Conservation (phyloP, 768 basidiomycete species). For the Xerocomellus intermedius region DNA sequence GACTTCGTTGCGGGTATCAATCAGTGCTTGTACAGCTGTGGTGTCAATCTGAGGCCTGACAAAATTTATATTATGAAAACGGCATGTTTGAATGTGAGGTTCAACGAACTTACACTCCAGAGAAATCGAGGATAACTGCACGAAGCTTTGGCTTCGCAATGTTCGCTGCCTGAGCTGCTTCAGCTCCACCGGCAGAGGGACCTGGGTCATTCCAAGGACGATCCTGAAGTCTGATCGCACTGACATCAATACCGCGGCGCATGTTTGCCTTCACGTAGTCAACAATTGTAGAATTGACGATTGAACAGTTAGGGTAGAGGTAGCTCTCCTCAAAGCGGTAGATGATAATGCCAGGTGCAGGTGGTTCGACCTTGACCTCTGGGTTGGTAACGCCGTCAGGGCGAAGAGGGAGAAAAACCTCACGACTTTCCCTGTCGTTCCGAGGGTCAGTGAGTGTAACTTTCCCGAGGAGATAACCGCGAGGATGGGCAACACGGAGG, state of each 20-base stretch:
- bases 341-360: slow-evolving; percentile 82
- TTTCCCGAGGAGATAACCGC: slow-evolving; percentile 88
- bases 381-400: slow-evolving; percentile 63
- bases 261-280: slow-evolving; percentile 79
- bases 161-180: slow-evolving; percentile 45
- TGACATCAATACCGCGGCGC: slow-evolving; percentile 72
- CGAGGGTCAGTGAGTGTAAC: slow-evolving; percentile 53
- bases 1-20: slow-evolving; percentile 85
- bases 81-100: neutral
- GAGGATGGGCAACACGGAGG: slow-evolving; percentile 82
- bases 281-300: slow-evolving; percentile 69
- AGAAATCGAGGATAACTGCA: slow-evolving; percentile 91
- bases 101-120: slow-evolving; percentile 55
- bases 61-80: neutral
- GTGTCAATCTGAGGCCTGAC: slow-evolving; percentile 83
- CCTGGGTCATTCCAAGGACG: slow-evolving; percentile 96
- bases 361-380: slow-evolving; percentile 69
- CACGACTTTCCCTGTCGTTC: slow-evolving; percentile 46
- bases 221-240: slow-evolving; percentile 60
- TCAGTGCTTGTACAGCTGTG: slow-evolving; percentile 86
- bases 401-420: slow-evolving; percentile 80
- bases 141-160: slow-evolving; percentile 67
- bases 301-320: slow-evolving; percentile 76
- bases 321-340: slow-evolving; percentile 93
- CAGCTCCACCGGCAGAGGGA: slow-evolving; percentile 48